These are phyloP conservation scores for Diutina rugosa DNA, from an alignment of 1,139 yeast genomes.

Conservation along the genomic window DNA sequence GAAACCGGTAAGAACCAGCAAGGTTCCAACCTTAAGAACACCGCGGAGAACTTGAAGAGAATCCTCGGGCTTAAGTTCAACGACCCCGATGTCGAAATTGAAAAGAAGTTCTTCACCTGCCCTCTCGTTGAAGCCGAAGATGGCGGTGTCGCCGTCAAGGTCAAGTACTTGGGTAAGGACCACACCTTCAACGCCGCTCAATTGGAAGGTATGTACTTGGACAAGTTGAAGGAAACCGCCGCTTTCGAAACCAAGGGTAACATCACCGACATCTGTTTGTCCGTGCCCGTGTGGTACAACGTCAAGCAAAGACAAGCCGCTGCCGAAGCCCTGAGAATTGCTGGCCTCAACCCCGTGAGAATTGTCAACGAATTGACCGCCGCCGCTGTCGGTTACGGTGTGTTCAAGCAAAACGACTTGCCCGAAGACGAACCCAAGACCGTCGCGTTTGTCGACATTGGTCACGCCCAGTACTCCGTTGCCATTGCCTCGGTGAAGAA, in stretches of 20 bases:
- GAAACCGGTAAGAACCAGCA: slow-evolving; percentile 95
- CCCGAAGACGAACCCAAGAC: slow-evolving; percentile 83
- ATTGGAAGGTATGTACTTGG: slow-evolving; percentile 87
- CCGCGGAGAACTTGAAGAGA: slow-evolving; percentile 89
- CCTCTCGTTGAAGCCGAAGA: slow-evolving; percentile 57
- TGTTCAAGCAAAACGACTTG: slow-evolving; percentile 89
- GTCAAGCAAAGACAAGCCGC: slow-evolving; percentile 96
- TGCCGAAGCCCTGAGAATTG: slow-evolving; percentile 88
- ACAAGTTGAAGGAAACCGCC: slow-evolving; percentile 77
- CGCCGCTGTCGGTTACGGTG: slow-evolving; percentile 98
- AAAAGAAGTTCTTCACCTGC: slow-evolving; percentile 59
- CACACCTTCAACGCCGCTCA: slow-evolving; percentile 78
- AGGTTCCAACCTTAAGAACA: slow-evolving; percentile 90
- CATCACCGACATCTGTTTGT: slow-evolving; percentile 78
- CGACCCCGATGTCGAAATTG: slow-evolving; percentile 72
- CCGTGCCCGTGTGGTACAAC: slow-evolving; percentile 96
- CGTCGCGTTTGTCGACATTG: slow-evolving; percentile 91
- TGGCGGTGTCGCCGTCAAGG: slow-evolving; percentile 76
- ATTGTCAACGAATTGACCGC: slow-evolving; percentile 95
- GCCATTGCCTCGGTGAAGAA: slow-evolving; percentile 84
- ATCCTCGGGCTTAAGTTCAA: slow-evolving; percentile 64
- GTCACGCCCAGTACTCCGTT: slow-evolving; percentile 92
- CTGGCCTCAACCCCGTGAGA: slow-evolving; percentile 96
- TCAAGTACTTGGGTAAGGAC: slow-evolving; percentile 71
- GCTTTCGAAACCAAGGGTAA: slow-evolving; percentile 70